A percentile compares a stretch with the other conserved stretches of the same genome.
Conservation (phyloP, 805 yeast genomes). For the Zygosaccharomyces bailii region DNA sequence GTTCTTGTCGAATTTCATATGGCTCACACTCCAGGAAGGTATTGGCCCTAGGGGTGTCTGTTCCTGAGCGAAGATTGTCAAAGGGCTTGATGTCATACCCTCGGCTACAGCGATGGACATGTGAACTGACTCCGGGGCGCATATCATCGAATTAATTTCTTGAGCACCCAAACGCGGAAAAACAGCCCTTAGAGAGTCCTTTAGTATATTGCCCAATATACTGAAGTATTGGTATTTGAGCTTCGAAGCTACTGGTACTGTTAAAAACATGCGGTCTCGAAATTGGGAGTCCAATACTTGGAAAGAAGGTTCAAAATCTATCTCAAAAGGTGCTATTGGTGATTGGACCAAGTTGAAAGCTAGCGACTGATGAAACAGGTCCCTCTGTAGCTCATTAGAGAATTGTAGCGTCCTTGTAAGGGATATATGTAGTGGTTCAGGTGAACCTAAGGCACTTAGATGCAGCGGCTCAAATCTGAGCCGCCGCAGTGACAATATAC, state of each 20-base stretch:
- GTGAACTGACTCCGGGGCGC: conserved; percentile 12
- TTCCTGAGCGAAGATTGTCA: background rate
- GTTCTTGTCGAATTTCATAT: conserved; percentile 13
- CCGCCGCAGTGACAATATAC: background rate
- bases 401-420: conserved; percentile 19
- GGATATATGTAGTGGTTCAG: conserved; percentile 30
- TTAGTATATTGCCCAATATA: conserved; percentile 2
- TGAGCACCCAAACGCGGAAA: conserved; percentile 7
- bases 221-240: conserved; percentile 8
- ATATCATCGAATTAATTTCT: conserved; percentile 8
- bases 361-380: conserved; percentile 11
- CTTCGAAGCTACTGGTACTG: conserved; percentile 11
- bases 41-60: background rate
- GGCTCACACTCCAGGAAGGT: conserved; percentile 1
- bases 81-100: background rate
- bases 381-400: conserved; percentile 13
- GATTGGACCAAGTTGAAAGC: conserved; percentile 1
- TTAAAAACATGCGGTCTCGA: conserved; percentile 11
- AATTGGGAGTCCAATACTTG: conserved; percentile 10
- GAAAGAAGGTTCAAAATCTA: conserved; percentile 9
- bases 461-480: conserved; percentile 25
- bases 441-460: conserved; percentile 28
- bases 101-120: conserved; percentile 15
- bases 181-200: conserved; percentile 8
- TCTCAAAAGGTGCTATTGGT: conserved; percentile 4